phyloP scores from a whole-genome alignment of 768 basidiomycete genomes.

The Naganishia antarctica region DNA sequence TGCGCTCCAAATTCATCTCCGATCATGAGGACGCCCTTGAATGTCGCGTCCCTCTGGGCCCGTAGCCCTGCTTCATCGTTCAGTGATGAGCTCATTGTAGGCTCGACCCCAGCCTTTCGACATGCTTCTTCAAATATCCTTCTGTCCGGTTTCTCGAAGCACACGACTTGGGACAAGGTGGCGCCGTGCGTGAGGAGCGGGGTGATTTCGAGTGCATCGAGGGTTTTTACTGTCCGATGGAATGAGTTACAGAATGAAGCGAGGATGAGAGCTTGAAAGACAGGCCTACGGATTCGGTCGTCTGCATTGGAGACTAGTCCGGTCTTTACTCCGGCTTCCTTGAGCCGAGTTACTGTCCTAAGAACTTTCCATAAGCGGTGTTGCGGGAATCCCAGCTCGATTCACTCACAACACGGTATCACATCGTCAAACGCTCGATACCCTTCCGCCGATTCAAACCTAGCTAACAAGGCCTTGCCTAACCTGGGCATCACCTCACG shows the following conservation, averaged over 20 bases:
- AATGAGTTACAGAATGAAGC: background rate
- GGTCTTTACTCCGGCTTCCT: slow-evolving; percentile 34
- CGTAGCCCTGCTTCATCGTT: background rate
- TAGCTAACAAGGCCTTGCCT: slow-evolving; percentile 34
- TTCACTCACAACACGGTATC: slow-evolving; percentile 32
- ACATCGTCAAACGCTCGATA: slow-evolving; percentile 44
- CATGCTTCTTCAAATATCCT: slow-evolving; percentile 39
- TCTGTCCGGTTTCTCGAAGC: slow-evolving; percentile 38
- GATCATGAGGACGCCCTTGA: slow-evolving; percentile 42
- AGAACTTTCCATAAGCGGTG: background rate
- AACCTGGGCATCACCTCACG: slow-evolving; percentile 29
- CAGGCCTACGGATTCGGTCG: slow-evolving; percentile 41
- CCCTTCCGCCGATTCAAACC: slow-evolving; percentile 42
- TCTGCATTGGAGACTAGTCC: slow-evolving; percentile 46
- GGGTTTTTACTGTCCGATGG: slow-evolving; percentile 38
- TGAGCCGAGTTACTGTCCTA: slow-evolving; percentile 34
- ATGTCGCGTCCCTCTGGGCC: no score
- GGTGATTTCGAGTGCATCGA: slow-evolving; percentile 36
- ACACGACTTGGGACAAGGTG: slow-evolving; percentile 41
- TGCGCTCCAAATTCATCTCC: slow-evolving; percentile 48
- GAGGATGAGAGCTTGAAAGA: background rate
- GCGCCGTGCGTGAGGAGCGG: slow-evolving; percentile 36
- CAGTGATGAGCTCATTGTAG: background rate
- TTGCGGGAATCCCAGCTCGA: background rate
- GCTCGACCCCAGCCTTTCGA: slow-evolving; percentile 27